A percentile compares a stretch with the other conserved stretches of the same genome.
Conservation (phyloP, 441 rosid genomes). For the Lagerstroemia fauriei region DNA sequence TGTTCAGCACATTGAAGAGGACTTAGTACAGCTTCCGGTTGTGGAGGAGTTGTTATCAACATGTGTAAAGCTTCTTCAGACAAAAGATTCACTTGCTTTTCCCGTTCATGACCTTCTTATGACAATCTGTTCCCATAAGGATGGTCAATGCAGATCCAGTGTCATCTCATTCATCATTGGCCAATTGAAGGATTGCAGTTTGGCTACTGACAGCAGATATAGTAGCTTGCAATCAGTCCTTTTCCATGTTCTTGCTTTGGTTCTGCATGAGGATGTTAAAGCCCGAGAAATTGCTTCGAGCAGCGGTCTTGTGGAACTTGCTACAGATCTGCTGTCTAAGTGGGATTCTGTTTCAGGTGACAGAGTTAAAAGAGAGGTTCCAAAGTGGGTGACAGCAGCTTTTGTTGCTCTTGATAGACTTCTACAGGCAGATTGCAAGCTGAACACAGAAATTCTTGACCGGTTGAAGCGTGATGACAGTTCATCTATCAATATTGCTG, state of each 20-base stretch:
- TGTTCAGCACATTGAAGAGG: conserved; percentile 63
- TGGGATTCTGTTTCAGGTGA: conserved; percentile 68
- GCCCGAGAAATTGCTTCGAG: conserved; percentile 80
- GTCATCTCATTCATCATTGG: conserved; percentile 75
- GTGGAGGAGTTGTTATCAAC: conserved; percentile 85
- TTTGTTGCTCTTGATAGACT: conserved; percentile 93
- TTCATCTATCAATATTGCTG: conserved; percentile 55
- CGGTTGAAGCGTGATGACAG: conserved; percentile 58
- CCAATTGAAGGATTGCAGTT: conserved; percentile 65
- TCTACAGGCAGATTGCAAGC: conserved; percentile 78
- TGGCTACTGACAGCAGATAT: conserved; percentile 54
- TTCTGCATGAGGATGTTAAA: conserved; percentile 79
- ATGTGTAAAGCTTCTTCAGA: conserved; percentile 82
- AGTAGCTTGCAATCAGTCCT: conserved; percentile 59
- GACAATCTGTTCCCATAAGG: conserved; percentile 81
- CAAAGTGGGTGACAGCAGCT: conserved; percentile 95
- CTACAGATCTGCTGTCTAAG: conserved; percentile 63
- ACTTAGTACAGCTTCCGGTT: conserved; percentile 79
- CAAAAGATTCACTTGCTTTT: conserved; percentile 87
- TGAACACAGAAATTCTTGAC: conserved; percentile 73
- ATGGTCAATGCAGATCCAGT: conserved; percentile 79
- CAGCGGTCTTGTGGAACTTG: conserved; percentile 73
- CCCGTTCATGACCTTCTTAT: conserved; percentile 87
- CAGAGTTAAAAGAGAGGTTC: conserved; percentile 55
- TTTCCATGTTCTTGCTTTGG: conserved; percentile 89